phyloP scores from a whole-genome alignment of 495 filamentous ascomycete genomes.

The Bryoglossum gracile region DNA sequence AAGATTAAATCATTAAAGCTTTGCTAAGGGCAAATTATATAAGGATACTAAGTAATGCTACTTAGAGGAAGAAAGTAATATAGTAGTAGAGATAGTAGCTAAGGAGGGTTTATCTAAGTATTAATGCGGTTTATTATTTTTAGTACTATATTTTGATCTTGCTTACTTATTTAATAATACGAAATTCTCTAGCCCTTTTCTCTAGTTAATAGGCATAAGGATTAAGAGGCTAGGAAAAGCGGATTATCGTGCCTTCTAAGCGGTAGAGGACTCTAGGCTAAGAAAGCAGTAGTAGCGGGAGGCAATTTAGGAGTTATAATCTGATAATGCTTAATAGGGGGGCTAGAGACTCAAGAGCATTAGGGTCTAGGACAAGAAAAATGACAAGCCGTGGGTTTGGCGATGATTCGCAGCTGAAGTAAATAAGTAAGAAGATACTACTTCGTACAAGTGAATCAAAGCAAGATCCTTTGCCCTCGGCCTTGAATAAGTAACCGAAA shows the following conservation, averaged over 20 bases:
- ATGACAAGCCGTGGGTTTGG: too few species aligned
- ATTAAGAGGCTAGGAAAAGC: slow-evolving; percentile 76
- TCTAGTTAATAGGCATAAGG: slow-evolving; percentile 84
- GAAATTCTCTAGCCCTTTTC: slow-evolving; percentile 81
- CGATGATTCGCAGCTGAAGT: too few species aligned
- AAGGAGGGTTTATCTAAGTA: slow-evolving; percentile 79
- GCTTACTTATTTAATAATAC: slow-evolving; percentile 90
- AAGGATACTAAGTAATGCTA: slow-evolving; percentile 50
- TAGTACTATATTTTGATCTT: slow-evolving; percentile 84
- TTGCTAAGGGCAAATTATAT: slow-evolving; percentile 44
- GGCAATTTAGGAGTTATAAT: slow-evolving; percentile 33
- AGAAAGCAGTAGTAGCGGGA: slow-evolving; percentile 21
- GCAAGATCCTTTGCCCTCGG: too few species aligned
- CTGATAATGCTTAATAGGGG: too few species aligned
- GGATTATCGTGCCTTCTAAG: slow-evolving; percentile 78
- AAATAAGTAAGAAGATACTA: too few species aligned
- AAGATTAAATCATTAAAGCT: slow-evolving; percentile 70
- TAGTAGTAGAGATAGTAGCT: slow-evolving; percentile 87
- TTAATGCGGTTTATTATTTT: slow-evolving; percentile 93
- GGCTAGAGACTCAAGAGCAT: too few species aligned
- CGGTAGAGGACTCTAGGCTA: slow-evolving; percentile 26
- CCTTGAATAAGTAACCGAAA: too few species aligned
- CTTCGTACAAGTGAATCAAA: too few species aligned
- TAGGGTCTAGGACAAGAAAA: too few species aligned
- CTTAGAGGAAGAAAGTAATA: slow-evolving; percentile 57